Evolutionary conservation across 129 eudicot genomes (phyloP).

Genomic region (Rutidosis leptorrhynchoides): DNA sequence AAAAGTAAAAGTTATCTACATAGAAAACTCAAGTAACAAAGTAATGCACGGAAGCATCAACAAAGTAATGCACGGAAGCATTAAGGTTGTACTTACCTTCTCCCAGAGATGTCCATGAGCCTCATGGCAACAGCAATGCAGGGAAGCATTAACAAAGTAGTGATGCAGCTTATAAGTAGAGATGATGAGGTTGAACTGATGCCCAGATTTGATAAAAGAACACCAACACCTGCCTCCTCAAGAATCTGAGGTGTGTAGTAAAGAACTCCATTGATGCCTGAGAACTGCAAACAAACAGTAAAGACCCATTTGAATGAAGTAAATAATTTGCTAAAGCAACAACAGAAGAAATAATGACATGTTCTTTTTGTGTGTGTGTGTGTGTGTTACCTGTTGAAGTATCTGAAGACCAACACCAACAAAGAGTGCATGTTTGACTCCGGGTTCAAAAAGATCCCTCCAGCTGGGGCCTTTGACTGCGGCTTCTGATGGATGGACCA

Average conservation of each 20-base stretch:
- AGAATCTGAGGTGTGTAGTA: conserved; percentile 98
- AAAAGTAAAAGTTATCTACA: background rate
- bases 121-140: conserved; percentile 93
- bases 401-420: conserved; percentile 45
- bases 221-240: conserved; percentile 88
- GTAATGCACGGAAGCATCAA: no score
- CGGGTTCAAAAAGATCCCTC: conserved; percentile 43
- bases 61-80: no score
- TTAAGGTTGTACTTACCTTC: conserved; percentile 39
- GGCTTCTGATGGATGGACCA: conserved; percentile 40
- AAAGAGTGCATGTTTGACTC: conserved; percentile 42
- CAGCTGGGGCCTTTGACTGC: conserved; percentile 38
- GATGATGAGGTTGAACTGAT: conserved; percentile 71
- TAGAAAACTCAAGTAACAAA: background rate
- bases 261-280: conserved; percentile 95
- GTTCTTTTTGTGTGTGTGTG: background rate
- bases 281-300: conserved; percentile 62
- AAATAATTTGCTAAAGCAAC: background rate
- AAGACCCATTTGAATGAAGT: background rate
- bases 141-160: conserved; percentile 87
- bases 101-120: conserved; percentile 83
- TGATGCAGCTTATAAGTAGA: conserved; percentile 73
- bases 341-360: background rate
- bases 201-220: conserved; percentile 69
- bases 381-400: conserved; percentile 54